A percentile compares a stretch with the other conserved stretches of the same genome.
phyloP scores from a whole-genome alignment of 768 basidiomycete species.

The Mrakia gelida region DNA sequence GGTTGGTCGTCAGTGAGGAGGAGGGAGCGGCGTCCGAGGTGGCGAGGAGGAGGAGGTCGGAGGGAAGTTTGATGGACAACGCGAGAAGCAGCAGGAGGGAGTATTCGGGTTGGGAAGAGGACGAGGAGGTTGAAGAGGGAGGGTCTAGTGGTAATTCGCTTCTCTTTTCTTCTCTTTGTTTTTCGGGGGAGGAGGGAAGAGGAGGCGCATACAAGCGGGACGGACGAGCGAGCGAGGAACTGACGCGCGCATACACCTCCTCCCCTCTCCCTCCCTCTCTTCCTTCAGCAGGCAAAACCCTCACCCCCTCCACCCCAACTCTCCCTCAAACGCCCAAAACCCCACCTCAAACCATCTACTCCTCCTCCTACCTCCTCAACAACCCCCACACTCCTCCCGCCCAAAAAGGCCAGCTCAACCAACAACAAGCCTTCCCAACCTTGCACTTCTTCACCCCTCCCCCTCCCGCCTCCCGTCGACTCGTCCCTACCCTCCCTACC shows the following conservation, averaged over 20 bases:
- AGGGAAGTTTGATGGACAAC: not conserved
- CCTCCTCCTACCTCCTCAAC: not conserved
- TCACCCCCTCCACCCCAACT: conserved; percentile 3
- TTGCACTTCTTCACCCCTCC: conserved; percentile 8
- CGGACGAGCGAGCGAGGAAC: not conserved
- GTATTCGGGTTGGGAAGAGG: not conserved
- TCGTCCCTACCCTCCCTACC: not conserved
- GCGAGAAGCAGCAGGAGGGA: not conserved
- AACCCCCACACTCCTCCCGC: not conserved
- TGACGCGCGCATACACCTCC: not conserved
- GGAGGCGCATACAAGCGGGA: not conserved
- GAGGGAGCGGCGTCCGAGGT: not conserved
- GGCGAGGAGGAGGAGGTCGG: not conserved
- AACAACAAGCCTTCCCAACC: too few species aligned
- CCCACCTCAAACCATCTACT: not conserved
- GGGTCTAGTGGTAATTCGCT: not conserved
- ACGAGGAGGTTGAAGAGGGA: not conserved
- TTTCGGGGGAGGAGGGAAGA: not conserved
- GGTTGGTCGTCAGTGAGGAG: not conserved
- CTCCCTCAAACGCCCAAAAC: conserved; percentile 8
- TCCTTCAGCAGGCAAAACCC: conserved; percentile 1
- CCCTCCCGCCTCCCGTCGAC: not conserved
- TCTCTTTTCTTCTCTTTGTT: not conserved
- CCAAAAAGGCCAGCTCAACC: not conserved
- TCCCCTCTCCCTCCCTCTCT: not conserved